phyloP scores from a whole-genome alignment of 2,329 filamentous ascomycete genomes.

The Colletotrichum abscissum region DNA sequence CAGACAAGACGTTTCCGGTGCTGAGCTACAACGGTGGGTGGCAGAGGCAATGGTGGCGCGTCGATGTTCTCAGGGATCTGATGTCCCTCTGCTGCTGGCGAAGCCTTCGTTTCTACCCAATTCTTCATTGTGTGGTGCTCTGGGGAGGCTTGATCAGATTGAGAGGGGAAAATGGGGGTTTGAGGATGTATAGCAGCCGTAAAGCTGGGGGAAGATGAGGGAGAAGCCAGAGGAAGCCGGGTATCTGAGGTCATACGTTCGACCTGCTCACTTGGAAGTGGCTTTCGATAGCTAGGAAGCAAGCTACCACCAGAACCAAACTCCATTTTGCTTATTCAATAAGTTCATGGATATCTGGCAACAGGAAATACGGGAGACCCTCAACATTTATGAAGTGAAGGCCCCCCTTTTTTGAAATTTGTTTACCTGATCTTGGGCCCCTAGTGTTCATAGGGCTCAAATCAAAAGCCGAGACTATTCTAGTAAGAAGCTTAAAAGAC shows the following conservation, averaged over 20 bases:
- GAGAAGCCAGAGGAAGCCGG: background rate
- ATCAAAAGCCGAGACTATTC: background rate
- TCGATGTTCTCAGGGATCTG: background rate
- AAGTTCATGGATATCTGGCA: background rate
- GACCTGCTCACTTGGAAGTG: background rate
- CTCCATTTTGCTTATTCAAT: background rate
- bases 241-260: background rate
- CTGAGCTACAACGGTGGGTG: background rate
- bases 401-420: too few species aligned
- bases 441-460: conserved; percentile 24
- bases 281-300: conserved; percentile 1
- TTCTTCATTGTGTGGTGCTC: background rate
- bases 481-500: background rate
- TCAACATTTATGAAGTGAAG: too few species aligned
- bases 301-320: background rate
- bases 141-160: background rate
- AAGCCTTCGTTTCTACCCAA: conserved; percentile 5
- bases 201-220: background rate
- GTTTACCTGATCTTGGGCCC: too few species aligned
- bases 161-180: background rate
- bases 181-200: background rate
- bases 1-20: conserved; percentile 21
- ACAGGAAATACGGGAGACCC: too few species aligned
- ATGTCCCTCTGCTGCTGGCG: conserved; percentile 1
- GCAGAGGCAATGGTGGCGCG: background rate